These are phyloP conservation scores for Nakazawaea sp. DNA, from an alignment of 805 yeast genomes.

Conservation along the genomic window DNA sequence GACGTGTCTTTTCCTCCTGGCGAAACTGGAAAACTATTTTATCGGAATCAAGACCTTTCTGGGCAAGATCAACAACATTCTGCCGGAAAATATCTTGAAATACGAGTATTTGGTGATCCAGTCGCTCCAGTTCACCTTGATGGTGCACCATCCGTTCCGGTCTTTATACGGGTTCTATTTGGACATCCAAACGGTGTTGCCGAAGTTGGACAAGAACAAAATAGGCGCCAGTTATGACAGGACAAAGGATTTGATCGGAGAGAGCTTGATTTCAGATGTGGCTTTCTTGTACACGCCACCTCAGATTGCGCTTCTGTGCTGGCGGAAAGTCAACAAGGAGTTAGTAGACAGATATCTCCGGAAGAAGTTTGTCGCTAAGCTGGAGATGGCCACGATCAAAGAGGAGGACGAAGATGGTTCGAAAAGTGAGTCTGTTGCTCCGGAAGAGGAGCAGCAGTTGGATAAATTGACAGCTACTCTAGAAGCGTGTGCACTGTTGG, in stretches of 20 bases:
- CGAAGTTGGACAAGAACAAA: constrained; percentile 43
- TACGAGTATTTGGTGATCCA: constrained; percentile 75
- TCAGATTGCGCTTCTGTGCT: constrained; percentile 86
- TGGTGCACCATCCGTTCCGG: constrained; percentile 83
- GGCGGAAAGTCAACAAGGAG: constrained; percentile 59
- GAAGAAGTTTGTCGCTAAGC: constrained; percentile 39
- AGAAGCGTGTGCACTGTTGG: constrained; percentile 38
- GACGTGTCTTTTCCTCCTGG: constrained; percentile 83
- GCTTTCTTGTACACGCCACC: constrained; percentile 84
- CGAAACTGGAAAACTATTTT: constrained; percentile 88
- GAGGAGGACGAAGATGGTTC: constrained; percentile 12
- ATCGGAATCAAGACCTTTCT: constrained; percentile 79
- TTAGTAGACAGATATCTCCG: constrained; percentile 61
- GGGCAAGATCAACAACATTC: constrained; percentile 58
- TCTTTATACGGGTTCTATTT: constrained; percentile 93
- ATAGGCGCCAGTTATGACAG: constrained; percentile 66
- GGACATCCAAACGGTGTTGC: constrained; percentile 66
- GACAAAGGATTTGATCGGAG: constrained; percentile 60
- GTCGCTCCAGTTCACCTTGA: constrained; percentile 68
- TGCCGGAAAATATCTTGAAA: constrained; percentile 60
- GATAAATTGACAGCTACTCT: constrained; percentile 40
- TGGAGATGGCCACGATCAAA: constrained; percentile 7
- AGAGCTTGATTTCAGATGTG: constrained; percentile 71
- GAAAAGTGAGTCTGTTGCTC: not conserved
- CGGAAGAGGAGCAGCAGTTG: constrained; percentile 20